Conservation (phyloP, 2,329 filamentous ascomycete genomes). For the Penicillium sp. region DNA sequence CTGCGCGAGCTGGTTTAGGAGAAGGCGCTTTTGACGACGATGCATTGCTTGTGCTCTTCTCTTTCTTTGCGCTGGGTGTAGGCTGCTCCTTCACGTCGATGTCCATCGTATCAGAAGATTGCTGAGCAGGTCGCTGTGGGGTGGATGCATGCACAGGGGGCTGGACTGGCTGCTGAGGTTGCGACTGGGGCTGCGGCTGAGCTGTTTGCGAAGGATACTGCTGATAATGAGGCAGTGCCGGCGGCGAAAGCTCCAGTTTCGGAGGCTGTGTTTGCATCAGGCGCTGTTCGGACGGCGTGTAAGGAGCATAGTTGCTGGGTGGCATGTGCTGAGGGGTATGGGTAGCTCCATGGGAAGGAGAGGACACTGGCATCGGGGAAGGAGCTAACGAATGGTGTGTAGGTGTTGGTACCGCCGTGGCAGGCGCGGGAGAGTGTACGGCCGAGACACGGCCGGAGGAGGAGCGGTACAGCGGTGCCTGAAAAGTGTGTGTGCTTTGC, state of each 20-base stretch:
- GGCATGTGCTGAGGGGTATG: conserved; percentile 16
- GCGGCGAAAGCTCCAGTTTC: conserved; percentile 18
- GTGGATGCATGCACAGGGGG: conserved; percentile 14
- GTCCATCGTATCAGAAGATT: conserved; percentile 28
- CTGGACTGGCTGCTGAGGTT: conserved; percentile 9
- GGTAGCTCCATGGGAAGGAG: conserved; percentile 20
- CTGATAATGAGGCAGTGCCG: conserved; percentile 18
- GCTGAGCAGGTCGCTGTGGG: conserved; percentile 12
- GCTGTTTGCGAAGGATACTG: conserved; percentile 7
- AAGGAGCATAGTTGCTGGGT: conserved; percentile 17
- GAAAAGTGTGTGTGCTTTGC: conserved; percentile 29
- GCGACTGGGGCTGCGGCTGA: conserved; percentile 3
- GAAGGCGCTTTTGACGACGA: conserved; percentile 51
- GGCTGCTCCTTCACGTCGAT: conserved; percentile 30
- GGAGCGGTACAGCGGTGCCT: conserved; percentile 26
- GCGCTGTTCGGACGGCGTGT: conserved; percentile 23
- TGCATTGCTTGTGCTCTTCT: conserved; percentile 44
- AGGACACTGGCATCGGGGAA: conserved; percentile 22
- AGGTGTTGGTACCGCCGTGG: conserved; percentile 23
- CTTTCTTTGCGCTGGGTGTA: conserved; percentile 37
- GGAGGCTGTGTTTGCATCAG: conserved; percentile 23
- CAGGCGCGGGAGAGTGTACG: conserved; percentile 26
- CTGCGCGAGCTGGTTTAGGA: conserved; percentile 51
- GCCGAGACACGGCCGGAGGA: conserved; percentile 27
- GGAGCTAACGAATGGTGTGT: conserved; percentile 23